Percentiles rank a stretch among this genome's conserved stretches.
phyloP scores from a whole-genome alignment of 306 rosid genomes.

The Sechiopsis laciniata region DNA sequence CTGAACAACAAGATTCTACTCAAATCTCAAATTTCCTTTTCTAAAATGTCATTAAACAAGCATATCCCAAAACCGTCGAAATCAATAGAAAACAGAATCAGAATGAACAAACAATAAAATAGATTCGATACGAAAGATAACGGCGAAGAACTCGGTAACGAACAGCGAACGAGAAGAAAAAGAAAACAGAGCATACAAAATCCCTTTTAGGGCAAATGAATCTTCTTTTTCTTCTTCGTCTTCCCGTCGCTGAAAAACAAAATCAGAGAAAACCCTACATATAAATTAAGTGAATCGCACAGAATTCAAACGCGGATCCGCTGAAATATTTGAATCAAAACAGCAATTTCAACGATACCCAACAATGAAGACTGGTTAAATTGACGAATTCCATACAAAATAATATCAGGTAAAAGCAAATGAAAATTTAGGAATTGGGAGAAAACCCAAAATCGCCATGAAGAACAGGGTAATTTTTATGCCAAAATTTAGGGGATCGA shows the following conservation, averaged over 20 bases:
- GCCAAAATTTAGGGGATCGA: background rate
- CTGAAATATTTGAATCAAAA: constrained; percentile 6
- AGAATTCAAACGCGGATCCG: background rate
- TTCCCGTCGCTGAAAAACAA: background rate
- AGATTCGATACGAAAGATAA: background rate
- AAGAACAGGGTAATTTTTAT: background rate
- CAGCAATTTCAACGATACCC: constrained; percentile 25
- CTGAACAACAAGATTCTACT: constrained; percentile 24
- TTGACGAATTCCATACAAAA: constrained; percentile 21
- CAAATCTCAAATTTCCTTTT: background rate
- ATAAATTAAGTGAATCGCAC: background rate
- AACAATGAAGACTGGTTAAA: constrained; percentile 15
- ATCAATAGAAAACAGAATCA: background rate
- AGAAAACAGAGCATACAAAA: background rate
- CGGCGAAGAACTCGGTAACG: background rate
- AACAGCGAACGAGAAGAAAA: background rate
- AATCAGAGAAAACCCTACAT: background rate
- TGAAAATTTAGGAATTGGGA: background rate
- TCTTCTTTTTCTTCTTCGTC: background rate
- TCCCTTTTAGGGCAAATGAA: background rate
- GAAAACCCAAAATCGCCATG: background rate
- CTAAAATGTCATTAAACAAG: constrained; percentile 10
- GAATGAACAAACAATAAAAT: background rate
- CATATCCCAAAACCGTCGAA: background rate
- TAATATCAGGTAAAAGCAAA: too few species aligned